phyloP scores from a whole-genome alignment of 2,329 filamentous ascomycete species.

The Fusarium liriodendri region DNA sequence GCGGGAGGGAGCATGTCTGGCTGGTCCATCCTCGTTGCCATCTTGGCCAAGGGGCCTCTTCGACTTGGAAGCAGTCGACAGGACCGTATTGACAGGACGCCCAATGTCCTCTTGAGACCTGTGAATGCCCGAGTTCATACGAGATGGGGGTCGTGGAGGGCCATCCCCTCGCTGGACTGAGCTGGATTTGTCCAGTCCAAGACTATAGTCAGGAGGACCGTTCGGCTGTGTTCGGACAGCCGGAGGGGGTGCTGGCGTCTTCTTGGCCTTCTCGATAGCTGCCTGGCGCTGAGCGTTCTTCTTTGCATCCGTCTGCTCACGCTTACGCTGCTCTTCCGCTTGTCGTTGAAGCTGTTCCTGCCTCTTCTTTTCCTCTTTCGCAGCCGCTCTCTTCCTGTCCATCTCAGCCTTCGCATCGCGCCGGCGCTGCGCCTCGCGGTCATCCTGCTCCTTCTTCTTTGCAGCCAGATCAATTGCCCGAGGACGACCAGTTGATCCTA shows the following conservation, averaged over 20 bases:
- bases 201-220: slow-evolving; percentile 59
- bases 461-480: slow-evolving; percentile 81
- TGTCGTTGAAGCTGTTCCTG: slow-evolving; percentile 69
- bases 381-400: slow-evolving; percentile 78
- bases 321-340: slow-evolving; percentile 71
- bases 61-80: slow-evolving; percentile 72
- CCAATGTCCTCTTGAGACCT: slow-evolving; percentile 68
- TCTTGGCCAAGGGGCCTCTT: slow-evolving; percentile 81
- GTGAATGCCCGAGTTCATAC: slow-evolving; percentile 66
- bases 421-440: slow-evolving; percentile 81
- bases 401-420: slow-evolving; percentile 84
- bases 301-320: slow-evolving; percentile 73
- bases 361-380: slow-evolving; percentile 73
- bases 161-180: slow-evolving; percentile 47
- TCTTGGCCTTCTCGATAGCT: slow-evolving; percentile 73
- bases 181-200: slow-evolving; percentile 45
- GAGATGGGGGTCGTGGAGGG: slow-evolving; percentile 62
- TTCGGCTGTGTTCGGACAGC: slow-evolving; percentile 66
- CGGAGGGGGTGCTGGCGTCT: slow-evolving; percentile 71
- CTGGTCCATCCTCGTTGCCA: slow-evolving; percentile 64
- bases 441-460: slow-evolving; percentile 87
- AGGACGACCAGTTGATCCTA: slow-evolving; percentile 69
- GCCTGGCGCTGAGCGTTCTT: slow-evolving; percentile 72
- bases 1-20: slow-evolving; percentile 58
- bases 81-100: slow-evolving; percentile 69